Evolutionary conservation across 2,329 filamentous ascomycete species (phyloP).

Genomic region (Aspergillus uvarum): DNA sequence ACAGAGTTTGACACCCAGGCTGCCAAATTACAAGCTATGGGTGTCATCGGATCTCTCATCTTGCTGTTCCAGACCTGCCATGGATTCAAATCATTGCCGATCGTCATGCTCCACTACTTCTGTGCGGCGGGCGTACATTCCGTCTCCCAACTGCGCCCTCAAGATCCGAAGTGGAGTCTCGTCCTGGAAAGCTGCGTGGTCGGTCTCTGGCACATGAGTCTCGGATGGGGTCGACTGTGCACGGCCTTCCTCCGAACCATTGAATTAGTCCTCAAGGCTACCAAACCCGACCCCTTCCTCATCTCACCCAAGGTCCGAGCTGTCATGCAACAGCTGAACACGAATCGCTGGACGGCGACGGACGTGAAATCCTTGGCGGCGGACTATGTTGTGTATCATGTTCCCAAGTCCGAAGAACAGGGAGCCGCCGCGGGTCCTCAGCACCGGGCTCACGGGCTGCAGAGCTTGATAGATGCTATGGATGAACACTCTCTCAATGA

Average conservation of each 20-base stretch:
- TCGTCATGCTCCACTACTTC: slow-evolving; percentile 28
- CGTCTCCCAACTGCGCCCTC: slow-evolving; percentile 14
- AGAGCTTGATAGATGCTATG: slow-evolving; percentile 12
- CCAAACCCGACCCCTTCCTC: slow-evolving; percentile 11
- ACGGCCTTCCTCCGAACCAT: slow-evolving; percentile 27
- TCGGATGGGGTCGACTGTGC: slow-evolving; percentile 26
- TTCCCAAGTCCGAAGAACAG: not conserved
- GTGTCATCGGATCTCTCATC: slow-evolving; percentile 21
- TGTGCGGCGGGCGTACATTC: slow-evolving; percentile 24
- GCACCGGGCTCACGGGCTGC: slow-evolving; percentile 9
- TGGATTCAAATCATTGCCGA: slow-evolving; percentile 25
- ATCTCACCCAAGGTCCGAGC: slow-evolving; percentile 18
- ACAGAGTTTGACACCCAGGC: slow-evolving; percentile 9
- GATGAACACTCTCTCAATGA: slow-evolving; percentile 11
- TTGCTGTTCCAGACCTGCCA: slow-evolving; percentile 22
- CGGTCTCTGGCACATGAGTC: slow-evolving; percentile 27
- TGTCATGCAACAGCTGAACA: slow-evolving; percentile 19
- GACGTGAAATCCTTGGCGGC: slow-evolving; percentile 22
- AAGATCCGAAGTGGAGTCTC: slow-evolving; percentile 21
- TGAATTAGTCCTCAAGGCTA: slow-evolving; percentile 19
- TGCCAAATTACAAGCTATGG: slow-evolving; percentile 16
- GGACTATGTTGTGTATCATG: slow-evolving; percentile 24
- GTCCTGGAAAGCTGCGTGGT: slow-evolving; percentile 25
- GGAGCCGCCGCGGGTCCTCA: not conserved
- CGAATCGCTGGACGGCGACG: slow-evolving; percentile 18